Base-by-base conservation (phyloP, 257 asterid species). In the Avicennia marina region DNA sequence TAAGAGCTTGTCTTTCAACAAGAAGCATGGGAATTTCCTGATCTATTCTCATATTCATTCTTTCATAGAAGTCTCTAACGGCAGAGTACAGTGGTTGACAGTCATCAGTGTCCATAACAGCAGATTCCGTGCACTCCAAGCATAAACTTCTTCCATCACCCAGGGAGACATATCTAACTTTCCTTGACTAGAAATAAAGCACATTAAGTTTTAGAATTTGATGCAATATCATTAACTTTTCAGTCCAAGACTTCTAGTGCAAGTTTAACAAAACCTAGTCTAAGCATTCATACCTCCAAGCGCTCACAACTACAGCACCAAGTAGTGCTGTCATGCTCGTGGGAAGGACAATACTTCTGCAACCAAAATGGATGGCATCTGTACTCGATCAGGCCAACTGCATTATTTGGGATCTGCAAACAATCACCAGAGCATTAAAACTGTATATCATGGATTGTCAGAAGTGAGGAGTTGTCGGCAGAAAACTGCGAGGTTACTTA, bases 281-380 rank as follows among this genome's bases (percentile, higher is more conserved):
- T 19, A 21, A 13, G n/a, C 16, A 42, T n/a, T 33, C 51, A 16
- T 70, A 93, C 98, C 97, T 93, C 99, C 61, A 89, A 72, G 62
- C 99, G 96, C 55, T 93, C 99, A 68, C 99, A 93, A 49, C 97
- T 93, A 36, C 97, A 93, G 78, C 96, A 93, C 7, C 99, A 76
- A 24, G 90, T 70, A 4, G 95, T 93, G 42, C 59, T 67, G 72
- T 93, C 97, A 19, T 79, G 85, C 67, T 93, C 97, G 49, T 93
- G 99, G 13, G 94, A 67, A 62, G 96, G 97, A 51, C 97, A 89
- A 73, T 93, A 93, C 60, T 82, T 93, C 75, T 84, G 96, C 34
- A 83, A 67, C 97, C 99, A 93, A 75, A 79, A 93, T 0, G 99
- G 97, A 60, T 93, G 99, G 88, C 96, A 93, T 62, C 96, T 72